Conservation (phyloP, 768 basidiomycete species). For the Rossbeevera mucosa region DNA sequence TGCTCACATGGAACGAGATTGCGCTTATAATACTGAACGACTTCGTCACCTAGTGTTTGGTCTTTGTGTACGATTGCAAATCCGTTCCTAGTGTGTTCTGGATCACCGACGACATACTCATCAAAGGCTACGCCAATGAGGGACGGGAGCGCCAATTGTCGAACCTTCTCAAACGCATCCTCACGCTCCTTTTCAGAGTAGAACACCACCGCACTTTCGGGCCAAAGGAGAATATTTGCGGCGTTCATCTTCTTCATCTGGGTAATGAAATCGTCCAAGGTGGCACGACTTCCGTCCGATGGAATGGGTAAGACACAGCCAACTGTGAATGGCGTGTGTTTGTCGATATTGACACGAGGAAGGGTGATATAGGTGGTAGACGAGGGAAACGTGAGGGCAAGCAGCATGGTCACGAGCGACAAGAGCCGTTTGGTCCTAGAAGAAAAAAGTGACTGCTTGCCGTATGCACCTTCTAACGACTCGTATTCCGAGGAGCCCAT, state of each 20-base stretch:
- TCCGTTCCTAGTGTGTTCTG: conserved; percentile 51
- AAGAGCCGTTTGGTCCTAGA: conserved; percentile 26
- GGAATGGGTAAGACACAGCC: conserved; percentile 64
- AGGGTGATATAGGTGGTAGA: conserved; percentile 41
- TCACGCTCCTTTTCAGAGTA: conserved; percentile 44
- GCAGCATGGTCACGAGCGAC: conserved; percentile 39
- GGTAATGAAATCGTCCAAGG: conserved; percentile 55
- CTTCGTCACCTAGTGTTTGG: conserved; percentile 35
- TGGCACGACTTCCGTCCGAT: conserved; percentile 38
- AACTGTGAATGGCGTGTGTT: conserved; percentile 55
- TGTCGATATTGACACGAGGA: conserved; percentile 27
- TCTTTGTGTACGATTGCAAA: conserved; percentile 50
- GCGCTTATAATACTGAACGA: conserved; percentile 65
- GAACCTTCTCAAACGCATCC: conserved; percentile 45
- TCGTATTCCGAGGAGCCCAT: conserved; percentile 38
- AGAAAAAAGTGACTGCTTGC: conserved; percentile 12
- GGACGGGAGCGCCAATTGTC: conserved; percentile 23
- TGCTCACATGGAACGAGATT: conserved; percentile 72
- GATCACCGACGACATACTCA: conserved; percentile 45
- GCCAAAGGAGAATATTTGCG: conserved; percentile 70
- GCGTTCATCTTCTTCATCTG: conserved; percentile 47
- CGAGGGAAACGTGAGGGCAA: conserved; percentile 53
- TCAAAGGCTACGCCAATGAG: conserved; percentile 71
- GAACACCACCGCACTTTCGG: conserved; percentile 74
- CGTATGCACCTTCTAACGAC: conserved; percentile 4